Evolutionary conservation across 306 rosid species (phyloP), one percentile per base, ranked within the genome.

Genomic region (Rosa rugosa): DNA sequence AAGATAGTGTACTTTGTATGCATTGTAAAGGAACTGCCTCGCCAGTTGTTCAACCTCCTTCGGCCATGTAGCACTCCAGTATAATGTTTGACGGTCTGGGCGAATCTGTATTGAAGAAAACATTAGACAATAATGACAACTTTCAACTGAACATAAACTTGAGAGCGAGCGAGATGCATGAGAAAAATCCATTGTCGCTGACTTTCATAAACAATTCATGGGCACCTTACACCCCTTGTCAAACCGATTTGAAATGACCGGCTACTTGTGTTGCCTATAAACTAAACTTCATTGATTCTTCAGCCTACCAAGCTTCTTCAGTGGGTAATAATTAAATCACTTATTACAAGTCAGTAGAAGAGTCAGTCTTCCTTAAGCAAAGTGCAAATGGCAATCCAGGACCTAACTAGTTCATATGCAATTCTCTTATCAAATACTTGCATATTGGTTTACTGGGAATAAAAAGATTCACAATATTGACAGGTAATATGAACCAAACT

Each of bases 31-130:
- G 82, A 90, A 95, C 92, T 90, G 81, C 75, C 92, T 89, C 5
- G 99, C 87, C 80, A 93, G 77, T 75, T 91, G 94, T 84, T 95
- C 99, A 69, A 93, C 99, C 88, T 95, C 99, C 89, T 91, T 95
- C 13, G 99, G 99, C 99, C 99, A 95, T 49, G 98, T 95, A 80
- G 99, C 98, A 87, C 99, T 95, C 99, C 99, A 91, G 81, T 93
- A 95, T 76, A 91, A 82, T 69, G 99, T 95, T 77, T 95, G 99
- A 67, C 97, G 94, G 84, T 93, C 98, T 5, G 98, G 98, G 56
- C 98, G 93, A 80, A 95, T 93, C 98, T 95, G 85, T 70, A 79
- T 45, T 59, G 10, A 76, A 49, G 5, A 83, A 38, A 71, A 77
- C 36, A 76, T 76, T 66, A 63, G 56, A 82, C 40, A 38, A 70